phyloP scores from a whole-genome alignment of 305 asterid species.

The Stenogyne calaminthoides region DNA sequence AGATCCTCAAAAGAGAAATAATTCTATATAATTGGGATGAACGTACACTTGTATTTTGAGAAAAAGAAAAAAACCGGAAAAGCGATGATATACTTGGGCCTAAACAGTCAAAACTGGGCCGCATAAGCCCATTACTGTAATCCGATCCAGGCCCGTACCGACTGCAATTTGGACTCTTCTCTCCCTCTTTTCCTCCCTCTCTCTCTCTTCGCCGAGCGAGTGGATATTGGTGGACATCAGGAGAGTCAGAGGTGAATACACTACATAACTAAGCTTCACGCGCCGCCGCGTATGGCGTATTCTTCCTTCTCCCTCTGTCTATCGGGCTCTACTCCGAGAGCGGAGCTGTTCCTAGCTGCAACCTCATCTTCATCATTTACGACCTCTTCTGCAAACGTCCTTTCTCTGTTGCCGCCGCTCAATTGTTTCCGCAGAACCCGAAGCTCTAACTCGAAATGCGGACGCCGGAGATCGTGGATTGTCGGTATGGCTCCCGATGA shows the following conservation, averaged over 20 bases:
- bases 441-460: constrained; percentile 23
- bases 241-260: background rate
- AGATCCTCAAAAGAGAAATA: no score
- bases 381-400: constrained; percentile 25
- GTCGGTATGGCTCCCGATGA: constrained; percentile 97
- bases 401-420: constrained; percentile 30
- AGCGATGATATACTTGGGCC: no score
- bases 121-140: no score
- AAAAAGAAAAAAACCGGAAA: no score
- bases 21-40: no score
- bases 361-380: constrained; percentile 30
- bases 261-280: constrained; percentile 17
- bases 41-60: no score
- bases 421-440: constrained; percentile 5
- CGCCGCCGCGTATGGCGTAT: constrained; percentile 49
- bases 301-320: constrained; percentile 35
- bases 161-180: constrained; percentile 4
- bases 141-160: background rate
- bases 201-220: constrained; percentile 17
- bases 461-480: constrained; percentile 48
- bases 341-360: constrained; percentile 29
- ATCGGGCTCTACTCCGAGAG: constrained; percentile 32
- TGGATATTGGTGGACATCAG: constrained; percentile 24
- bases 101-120: constrained; percentile 2
- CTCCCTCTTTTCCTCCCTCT: constrained; percentile 20